Evolutionary conservation across 441 rosid species (phyloP).

Genomic region (Gossypium schwendimanii): DNA sequence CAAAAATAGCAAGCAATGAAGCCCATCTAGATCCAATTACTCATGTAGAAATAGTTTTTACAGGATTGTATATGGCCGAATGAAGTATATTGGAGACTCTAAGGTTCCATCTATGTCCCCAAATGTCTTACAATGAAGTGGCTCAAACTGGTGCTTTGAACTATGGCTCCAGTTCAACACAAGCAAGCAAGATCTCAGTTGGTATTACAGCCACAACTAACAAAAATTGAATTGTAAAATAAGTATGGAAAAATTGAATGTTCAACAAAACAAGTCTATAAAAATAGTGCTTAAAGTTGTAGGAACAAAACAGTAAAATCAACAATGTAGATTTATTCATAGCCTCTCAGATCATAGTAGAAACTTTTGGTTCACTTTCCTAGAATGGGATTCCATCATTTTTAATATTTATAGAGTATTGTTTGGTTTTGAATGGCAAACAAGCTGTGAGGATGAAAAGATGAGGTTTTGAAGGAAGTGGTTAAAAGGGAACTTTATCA

Average conservation of each 20-base stretch:
- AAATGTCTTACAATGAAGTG: slow-evolving; percentile 73
- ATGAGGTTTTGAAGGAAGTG: neutral
- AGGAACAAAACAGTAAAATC: neutral
- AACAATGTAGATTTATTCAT: neutral
- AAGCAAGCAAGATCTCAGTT: slow-evolving; percentile 24
- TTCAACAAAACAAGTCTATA: neutral
- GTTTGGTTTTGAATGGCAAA: neutral
- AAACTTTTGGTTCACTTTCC: neutral
- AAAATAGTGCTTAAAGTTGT: neutral
- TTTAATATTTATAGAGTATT: too few relatives aligned
- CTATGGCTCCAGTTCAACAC: slow-evolving; percentile 47
- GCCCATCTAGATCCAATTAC: too few relatives aligned
- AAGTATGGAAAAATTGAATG: slow-evolving; percentile 32
- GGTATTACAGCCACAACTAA: slow-evolving; percentile 26
- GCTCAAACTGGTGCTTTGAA: slow-evolving; percentile 58
- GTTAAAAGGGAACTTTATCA: neutral
- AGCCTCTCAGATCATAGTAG: neutral
- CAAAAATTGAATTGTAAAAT: slow-evolving; percentile 28
- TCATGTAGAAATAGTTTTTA: too few relatives aligned
- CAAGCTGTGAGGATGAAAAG: neutral
- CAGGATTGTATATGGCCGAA: slow-evolving; percentile 21
- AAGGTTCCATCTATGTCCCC: slow-evolving; percentile 81
- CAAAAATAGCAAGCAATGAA: too few relatives aligned
- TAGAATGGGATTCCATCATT: neutral
- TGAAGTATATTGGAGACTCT: slow-evolving; percentile 46